These are phyloP conservation scores for Leishmania major DNA, from an alignment of 208 protist species.

Conservation along the genomic window DNA sequence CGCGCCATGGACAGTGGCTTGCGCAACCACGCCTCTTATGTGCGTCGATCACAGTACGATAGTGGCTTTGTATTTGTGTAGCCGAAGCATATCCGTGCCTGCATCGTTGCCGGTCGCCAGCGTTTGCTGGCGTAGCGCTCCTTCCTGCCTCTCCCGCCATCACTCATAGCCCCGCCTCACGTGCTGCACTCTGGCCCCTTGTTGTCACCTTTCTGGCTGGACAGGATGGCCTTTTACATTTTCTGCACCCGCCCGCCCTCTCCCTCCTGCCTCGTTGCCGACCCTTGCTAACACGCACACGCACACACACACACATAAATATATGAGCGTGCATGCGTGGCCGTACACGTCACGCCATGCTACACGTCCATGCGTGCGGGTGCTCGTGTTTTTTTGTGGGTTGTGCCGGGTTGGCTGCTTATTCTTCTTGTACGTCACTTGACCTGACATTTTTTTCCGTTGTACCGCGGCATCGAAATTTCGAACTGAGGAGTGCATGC, in stretches of 20 bases:
- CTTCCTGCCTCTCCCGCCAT: neutral
- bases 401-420: neutral
- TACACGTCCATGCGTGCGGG: neutral
- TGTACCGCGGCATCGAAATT: neutral
- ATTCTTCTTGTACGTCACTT: neutral
- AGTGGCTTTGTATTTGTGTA: slow-evolving; percentile 22
- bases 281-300: neutral
- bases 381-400: neutral
- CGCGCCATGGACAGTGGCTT: slow-evolving; percentile 32
- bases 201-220: neutral
- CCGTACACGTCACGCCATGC: neutral
- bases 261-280: neutral
- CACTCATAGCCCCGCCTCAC: neutral
- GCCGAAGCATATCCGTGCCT: neutral
- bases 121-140: neutral
- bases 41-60: slow-evolving; percentile 11
- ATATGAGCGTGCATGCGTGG: neutral
- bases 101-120: neutral
- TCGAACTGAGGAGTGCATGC: neutral
- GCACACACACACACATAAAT: neutral
- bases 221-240: neutral
- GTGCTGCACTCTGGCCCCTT: neutral
- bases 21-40: slow-evolving; percentile 7
- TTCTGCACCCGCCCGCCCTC: neutral
- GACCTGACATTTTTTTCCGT: no score